A percentile compares a stretch with the other conserved stretches of the same genome.
Conservation (phyloP, 1,284 basidiomycete genomes). For the Naganishia liquefaciens region DNA sequence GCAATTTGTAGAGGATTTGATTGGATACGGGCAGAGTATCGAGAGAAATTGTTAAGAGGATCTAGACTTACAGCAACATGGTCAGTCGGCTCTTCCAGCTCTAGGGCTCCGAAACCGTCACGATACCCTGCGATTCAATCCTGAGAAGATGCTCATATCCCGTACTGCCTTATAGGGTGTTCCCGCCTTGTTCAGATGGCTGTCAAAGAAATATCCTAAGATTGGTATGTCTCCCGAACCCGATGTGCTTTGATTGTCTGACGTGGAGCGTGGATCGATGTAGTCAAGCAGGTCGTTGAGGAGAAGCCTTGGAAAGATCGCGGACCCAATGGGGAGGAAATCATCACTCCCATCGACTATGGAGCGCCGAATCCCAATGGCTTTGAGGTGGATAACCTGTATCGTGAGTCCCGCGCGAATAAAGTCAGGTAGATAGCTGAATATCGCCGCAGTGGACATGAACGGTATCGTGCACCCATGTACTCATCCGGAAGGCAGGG, state of each 20-base stretch:
- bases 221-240: conserved; percentile 63
- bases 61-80: too few species aligned
- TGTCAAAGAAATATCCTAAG: conserved; percentile 95
- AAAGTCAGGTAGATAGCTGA: neutral
- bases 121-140: too few species aligned
- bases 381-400: conserved; percentile 92
- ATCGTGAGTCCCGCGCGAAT: conserved; percentile 63
- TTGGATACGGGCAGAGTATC: too few species aligned
- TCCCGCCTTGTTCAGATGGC: conserved; percentile 89
- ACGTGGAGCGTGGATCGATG: neutral
- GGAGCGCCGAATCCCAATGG: conserved; percentile 90
- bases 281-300: conserved; percentile 77
- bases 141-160: too few species aligned
- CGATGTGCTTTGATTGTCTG: neutral
- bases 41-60: too few species aligned
- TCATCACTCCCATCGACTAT: conserved; percentile 80
- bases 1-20: too few species aligned
- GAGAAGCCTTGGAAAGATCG: conserved; percentile 68
- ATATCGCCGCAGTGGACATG: conserved; percentile 52
- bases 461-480: conserved; percentile 84
- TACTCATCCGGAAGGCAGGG: conserved; percentile 96
- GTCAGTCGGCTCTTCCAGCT: too few species aligned
- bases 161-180: conserved; percentile 67
- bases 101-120: too few species aligned
- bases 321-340: conserved; percentile 63